Conservation (phyloP, 1,139 yeast genomes). For the Yamadazyma spencermartinsiae region DNA sequence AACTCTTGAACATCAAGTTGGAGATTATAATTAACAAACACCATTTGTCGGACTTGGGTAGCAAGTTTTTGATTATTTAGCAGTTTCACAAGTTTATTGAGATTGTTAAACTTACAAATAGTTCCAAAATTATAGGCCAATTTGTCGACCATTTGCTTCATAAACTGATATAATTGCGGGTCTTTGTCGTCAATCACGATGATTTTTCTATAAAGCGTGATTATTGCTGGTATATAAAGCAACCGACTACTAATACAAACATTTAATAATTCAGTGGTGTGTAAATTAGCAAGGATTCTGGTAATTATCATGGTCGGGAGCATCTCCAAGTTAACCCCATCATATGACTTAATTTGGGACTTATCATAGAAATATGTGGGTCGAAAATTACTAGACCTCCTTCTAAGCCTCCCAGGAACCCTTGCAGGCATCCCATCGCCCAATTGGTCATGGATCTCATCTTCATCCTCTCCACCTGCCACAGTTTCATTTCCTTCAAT, state of each 20-base stretch:
- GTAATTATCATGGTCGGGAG: slow-evolving; percentile 12
- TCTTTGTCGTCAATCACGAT: slow-evolving; percentile 9
- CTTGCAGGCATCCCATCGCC: neutral
- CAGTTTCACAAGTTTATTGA: slow-evolving; percentile 4
- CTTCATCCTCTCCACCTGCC: neutral
- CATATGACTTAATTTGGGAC: slow-evolving; percentile 3
- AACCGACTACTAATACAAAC: slow-evolving; percentile 12
- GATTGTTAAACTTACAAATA: slow-evolving; percentile 5
- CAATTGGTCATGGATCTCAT: neutral
- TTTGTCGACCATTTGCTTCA: slow-evolving; percentile 4
- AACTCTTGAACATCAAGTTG: slow-evolving; percentile 1
- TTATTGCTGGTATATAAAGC: slow-evolving; percentile 17
- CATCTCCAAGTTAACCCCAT: slow-evolving; percentile 10
- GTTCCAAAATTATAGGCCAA: slow-evolving; percentile 7
- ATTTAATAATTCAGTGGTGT: slow-evolving; percentile 12
- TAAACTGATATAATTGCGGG: slow-evolving; percentile 3
- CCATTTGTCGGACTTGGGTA: slow-evolving; percentile 4
- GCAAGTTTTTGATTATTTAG: slow-evolving; percentile 7
- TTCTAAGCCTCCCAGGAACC: slow-evolving; percentile 2
- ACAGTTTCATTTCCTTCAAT: no score
- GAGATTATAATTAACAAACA: slow-evolving; percentile 6
- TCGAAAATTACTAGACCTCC: slow-evolving; percentile 16
- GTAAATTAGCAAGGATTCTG: slow-evolving; percentile 11
- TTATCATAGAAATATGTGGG: slow-evolving; percentile 14
- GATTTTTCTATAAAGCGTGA: slow-evolving; percentile 12